These are phyloP conservation scores for Stereocaulon alpinum DNA, from an alignment of 495 filamentous ascomycete genomes.

Conservation along the genomic window DNA sequence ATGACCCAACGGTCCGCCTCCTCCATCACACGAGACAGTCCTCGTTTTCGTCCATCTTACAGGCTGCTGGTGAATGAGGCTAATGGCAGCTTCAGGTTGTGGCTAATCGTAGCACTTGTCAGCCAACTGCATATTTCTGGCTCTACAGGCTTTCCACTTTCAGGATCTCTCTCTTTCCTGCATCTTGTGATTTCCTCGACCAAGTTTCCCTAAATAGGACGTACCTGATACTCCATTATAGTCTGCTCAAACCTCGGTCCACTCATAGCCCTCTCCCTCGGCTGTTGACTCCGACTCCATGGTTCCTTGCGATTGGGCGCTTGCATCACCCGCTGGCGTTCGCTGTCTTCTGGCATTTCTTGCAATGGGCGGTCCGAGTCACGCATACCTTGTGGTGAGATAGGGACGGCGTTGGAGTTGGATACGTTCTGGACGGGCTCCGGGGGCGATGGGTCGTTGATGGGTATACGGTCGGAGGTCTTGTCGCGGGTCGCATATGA, in stretches of 20 bases:
- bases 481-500: slow-evolving; percentile 13
- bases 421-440: slow-evolving; percentile 43
- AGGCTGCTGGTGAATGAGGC: slow-evolving; percentile 90
- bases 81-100: slow-evolving; percentile 76
- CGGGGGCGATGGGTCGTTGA: slow-evolving; percentile 45
- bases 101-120: slow-evolving; percentile 44
- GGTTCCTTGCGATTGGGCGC: slow-evolving; percentile 73
- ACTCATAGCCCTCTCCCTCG: slow-evolving; percentile 69
- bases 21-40: slow-evolving; percentile 81
- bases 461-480: slow-evolving; percentile 34
- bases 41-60: slow-evolving; percentile 81
- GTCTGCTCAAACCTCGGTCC: slow-evolving; percentile 97
- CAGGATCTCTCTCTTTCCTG: neutral
- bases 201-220: slow-evolving; percentile 21
- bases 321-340: slow-evolving; percentile 54
- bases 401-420: slow-evolving; percentile 49
- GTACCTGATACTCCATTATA: slow-evolving; percentile 77
- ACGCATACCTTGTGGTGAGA: slow-evolving; percentile 35
- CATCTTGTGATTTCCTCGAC: too few species aligned
- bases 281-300: slow-evolving; percentile 79
- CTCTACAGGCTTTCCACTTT: neutral
- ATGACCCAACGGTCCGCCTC: slow-evolving; percentile 85
- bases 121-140: neutral
- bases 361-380: slow-evolving; percentile 37
- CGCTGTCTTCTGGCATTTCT: slow-evolving; percentile 51